Conservation (phyloP, 1,139 yeast species). For the Pichia sp. region DNA sequence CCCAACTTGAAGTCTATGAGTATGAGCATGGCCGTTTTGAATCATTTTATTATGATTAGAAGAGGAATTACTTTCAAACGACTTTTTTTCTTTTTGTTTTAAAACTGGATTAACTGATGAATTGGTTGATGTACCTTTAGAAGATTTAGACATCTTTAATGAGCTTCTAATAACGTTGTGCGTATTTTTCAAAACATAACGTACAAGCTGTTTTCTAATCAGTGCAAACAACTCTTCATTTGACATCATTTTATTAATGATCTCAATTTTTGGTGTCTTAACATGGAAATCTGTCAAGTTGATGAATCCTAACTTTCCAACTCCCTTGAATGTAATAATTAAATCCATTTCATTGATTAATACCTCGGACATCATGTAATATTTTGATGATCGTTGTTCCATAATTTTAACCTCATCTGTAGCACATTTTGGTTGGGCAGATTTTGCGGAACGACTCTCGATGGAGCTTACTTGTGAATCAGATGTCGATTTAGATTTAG, state of each 20-base stretch:
- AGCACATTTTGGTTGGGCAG: background rate
- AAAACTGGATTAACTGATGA: conserved; percentile 10
- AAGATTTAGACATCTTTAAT: conserved; percentile 10
- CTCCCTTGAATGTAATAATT: conserved; percentile 71
- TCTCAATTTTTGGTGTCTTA: conserved; percentile 58
- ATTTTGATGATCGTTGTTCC: conserved; percentile 53
- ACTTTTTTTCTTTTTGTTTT: conserved; percentile 4
- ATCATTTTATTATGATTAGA: too few species aligned
- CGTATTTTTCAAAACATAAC: conserved; percentile 63
- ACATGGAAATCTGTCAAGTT: conserved; percentile 68
- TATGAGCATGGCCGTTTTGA: background rate
- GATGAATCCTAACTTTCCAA: conserved; percentile 56
- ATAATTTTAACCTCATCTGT: conserved; percentile 36
- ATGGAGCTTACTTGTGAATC: background rate
- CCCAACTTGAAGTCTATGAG: background rate
- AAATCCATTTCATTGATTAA: conserved; percentile 48
- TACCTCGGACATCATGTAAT: conserved; percentile 42
- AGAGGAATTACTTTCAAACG: background rate
- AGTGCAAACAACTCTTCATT: conserved; percentile 63
- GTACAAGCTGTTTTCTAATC: conserved; percentile 62
- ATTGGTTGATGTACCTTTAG: conserved; percentile 12
- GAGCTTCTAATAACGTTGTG: conserved; percentile 80
- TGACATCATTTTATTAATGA: conserved; percentile 71
- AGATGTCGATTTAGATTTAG: background rate
- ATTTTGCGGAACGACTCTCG: background rate